phyloP scores from a whole-genome alignment of 176 grass and related monocot species.

The Coix lacrymajobi region DNA sequence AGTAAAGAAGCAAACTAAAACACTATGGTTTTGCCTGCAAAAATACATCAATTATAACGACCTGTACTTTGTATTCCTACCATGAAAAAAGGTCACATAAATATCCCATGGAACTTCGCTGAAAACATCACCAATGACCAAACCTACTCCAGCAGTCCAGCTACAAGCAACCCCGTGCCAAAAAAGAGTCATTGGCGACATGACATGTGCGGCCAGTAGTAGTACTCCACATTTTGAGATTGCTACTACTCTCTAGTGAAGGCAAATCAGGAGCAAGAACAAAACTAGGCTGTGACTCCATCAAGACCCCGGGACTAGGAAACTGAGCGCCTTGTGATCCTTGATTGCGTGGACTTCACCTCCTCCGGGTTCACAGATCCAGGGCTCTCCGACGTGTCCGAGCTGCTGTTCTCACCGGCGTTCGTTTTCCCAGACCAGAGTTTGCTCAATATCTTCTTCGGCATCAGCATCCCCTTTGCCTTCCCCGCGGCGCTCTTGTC shows the following conservation, averaged over 20 bases:
- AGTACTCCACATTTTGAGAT: slow-evolving; percentile 25
- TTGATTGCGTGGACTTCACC: slow-evolving; percentile 54
- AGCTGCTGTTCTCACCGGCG: slow-evolving; percentile 64
- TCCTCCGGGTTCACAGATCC: slow-evolving; percentile 68
- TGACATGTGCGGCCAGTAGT: not conserved
- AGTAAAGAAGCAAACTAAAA: not conserved
- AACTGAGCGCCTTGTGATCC: slow-evolving; percentile 51
- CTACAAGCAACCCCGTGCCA: slow-evolving; percentile 3
- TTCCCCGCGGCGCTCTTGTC: slow-evolving; percentile 36
- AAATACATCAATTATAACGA: not conserved
- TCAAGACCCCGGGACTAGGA: slow-evolving; percentile 22
- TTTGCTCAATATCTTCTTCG: slow-evolving; percentile 91
- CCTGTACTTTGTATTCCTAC: slow-evolving; percentile 21
- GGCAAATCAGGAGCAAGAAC: slow-evolving; percentile 18
- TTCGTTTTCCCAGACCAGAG: slow-evolving; percentile 84
- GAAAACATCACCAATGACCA: slow-evolving; percentile 24
- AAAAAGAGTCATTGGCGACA: slow-evolving; percentile 1
- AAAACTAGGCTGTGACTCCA: slow-evolving; percentile 18
- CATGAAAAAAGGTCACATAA: not conserved
- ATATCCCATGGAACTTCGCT: slow-evolving; percentile 20
- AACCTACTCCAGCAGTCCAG: not conserved
- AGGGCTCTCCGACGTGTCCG: slow-evolving; percentile 76
- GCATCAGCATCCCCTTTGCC: slow-evolving; percentile 59
- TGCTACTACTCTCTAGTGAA: slow-evolving; percentile 17
- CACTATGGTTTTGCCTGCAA: not conserved